A percentile compares a stretch with the other conserved stretches of the same genome.
phyloP scores from a whole-genome alignment of 2,329 filamentous ascomycete species.

The Alternaria solani region DNA sequence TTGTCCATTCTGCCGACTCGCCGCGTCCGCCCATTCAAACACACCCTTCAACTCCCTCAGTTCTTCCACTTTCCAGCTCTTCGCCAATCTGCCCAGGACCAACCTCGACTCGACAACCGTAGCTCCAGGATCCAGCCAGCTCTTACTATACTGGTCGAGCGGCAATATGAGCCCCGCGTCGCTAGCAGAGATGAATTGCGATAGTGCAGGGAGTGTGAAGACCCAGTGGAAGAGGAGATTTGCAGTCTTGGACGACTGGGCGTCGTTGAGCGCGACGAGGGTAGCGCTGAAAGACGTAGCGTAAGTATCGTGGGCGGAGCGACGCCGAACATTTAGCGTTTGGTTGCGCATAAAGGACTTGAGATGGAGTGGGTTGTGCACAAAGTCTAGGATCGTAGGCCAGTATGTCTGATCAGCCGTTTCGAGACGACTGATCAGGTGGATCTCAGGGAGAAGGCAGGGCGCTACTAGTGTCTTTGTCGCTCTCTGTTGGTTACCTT shows the following conservation, averaged over 20 bases:
- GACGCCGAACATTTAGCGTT: conserved; percentile 75
- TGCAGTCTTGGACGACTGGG: conserved; percentile 50
- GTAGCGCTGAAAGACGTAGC: conserved; percentile 75
- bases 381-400: conserved; percentile 81
- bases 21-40: conserved; percentile 70
- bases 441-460: conserved; percentile 69
- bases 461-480: conserved; percentile 57
- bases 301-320: conserved; percentile 65
- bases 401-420: conserved; percentile 75
- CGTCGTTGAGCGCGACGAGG: conserved; percentile 74
- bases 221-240: conserved; percentile 74
- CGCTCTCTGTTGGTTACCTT: background rate
- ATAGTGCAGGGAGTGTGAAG: conserved; percentile 68
- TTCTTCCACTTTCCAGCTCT: conserved; percentile 56
- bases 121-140: conserved; percentile 61
- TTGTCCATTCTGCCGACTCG: conserved; percentile 45
- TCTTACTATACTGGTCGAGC: conserved; percentile 53
- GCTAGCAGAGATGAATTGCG: conserved; percentile 57
- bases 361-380: conserved; percentile 66
- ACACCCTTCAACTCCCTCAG: conserved; percentile 69
- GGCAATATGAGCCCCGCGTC: conserved; percentile 63
- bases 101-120: conserved; percentile 77
- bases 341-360: conserved; percentile 73
- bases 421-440: conserved; percentile 68
- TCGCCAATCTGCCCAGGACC: conserved; percentile 60